Evolutionary conservation across 129 eudicot species (phyloP).

Genomic region (Flaveria ramosissima): DNA sequence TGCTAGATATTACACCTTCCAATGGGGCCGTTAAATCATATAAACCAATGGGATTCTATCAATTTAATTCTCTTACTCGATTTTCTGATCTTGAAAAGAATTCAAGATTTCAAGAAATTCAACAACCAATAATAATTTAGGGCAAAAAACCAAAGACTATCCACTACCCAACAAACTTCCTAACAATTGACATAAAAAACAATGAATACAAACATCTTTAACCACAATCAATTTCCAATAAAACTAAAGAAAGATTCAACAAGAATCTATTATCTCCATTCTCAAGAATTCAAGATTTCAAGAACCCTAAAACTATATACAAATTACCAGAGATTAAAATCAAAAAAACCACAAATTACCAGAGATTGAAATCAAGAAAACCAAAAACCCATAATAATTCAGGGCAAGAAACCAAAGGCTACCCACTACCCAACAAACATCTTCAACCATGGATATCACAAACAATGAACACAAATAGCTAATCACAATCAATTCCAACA

Average conservation of each 20-base stretch:
- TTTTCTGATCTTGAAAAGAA: conserved; percentile 16
- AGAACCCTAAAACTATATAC: too few species aligned
- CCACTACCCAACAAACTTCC: background rate
- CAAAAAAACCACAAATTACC: background rate
- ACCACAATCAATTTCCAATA: too few species aligned
- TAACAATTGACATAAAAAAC: too few species aligned
- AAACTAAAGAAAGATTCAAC: too few species aligned
- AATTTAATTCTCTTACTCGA: background rate
- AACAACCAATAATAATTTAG: too few species aligned
- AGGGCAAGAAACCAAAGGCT: background rate
- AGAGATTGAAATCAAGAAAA: background rate
- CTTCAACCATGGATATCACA: too few species aligned
- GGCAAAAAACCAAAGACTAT: background rate
- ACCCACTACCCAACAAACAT: background rate
- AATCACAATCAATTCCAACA: too few species aligned
- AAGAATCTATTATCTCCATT: too few species aligned
- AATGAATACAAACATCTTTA: too few species aligned
- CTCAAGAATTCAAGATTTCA: too few species aligned
- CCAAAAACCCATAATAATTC: too few species aligned
- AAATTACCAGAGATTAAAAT: background rate
- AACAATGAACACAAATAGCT: too few species aligned
- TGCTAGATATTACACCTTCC: background rate
- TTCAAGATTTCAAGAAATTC: background rate
- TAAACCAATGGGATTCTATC: background rate
- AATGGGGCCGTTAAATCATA: conserved; percentile 10